Conservation (phyloP, 2,329 filamentous ascomycete genomes). For the Aspergillus sp. region DNA sequence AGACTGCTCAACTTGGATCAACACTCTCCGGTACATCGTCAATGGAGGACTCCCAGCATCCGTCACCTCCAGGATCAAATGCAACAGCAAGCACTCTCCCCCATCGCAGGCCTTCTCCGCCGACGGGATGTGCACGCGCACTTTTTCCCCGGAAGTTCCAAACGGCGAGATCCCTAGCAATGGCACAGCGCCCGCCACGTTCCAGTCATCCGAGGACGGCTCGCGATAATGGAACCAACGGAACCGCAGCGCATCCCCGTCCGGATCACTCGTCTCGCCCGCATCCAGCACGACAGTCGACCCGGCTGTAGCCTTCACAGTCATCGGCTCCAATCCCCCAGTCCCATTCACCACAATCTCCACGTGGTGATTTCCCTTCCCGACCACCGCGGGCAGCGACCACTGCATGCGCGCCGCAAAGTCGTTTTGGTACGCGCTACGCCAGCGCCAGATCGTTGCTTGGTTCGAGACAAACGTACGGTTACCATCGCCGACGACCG, state of each 20-base stretch:
- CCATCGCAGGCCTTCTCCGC: constrained; percentile 16
- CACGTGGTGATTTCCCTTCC: constrained; percentile 22
- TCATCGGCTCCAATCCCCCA: constrained; percentile 8
- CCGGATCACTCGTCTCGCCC: constrained; percentile 19
- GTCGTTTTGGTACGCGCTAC: constrained; percentile 51
- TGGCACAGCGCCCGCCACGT: constrained; percentile 14
- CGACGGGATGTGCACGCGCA: constrained; percentile 17
- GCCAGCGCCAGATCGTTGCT: constrained; percentile 55
- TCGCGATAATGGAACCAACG: constrained; percentile 24
- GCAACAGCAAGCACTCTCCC: constrained; percentile 15
- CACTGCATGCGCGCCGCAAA: constrained; percentile 50
- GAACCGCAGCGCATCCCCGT: constrained; percentile 19
- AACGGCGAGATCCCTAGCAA: constrained; percentile 12
- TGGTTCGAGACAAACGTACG: constrained; percentile 38
- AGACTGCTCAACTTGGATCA: constrained; percentile 20
- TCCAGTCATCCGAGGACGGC: constrained; percentile 10
- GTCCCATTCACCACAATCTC: constrained; percentile 17
- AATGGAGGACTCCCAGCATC: constrained; percentile 18
- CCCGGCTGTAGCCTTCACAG: constrained; percentile 14
- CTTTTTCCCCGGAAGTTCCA: constrained; percentile 7
- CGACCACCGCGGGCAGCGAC: constrained; percentile 31
- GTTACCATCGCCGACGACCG: constrained; percentile 32
- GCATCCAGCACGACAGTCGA: constrained; percentile 20
- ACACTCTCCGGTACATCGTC: constrained; percentile 20
- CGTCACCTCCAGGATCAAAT: constrained; percentile 20